phyloP scores from a whole-genome alignment of 2,329 filamentous ascomycete genomes.

The Sphaerulina musiva region DNA sequence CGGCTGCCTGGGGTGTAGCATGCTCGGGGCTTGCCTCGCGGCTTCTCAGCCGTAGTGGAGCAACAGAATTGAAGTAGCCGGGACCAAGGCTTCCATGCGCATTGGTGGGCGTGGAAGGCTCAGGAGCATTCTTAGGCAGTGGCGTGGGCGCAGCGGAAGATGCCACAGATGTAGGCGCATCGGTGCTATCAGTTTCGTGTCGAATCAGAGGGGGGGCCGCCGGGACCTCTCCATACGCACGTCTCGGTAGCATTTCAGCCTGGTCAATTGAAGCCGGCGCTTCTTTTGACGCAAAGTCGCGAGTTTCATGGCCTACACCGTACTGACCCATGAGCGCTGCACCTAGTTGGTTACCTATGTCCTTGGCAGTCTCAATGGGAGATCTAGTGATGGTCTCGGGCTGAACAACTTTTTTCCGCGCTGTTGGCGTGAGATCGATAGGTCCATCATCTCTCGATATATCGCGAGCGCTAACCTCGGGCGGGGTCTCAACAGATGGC shows the following conservation, averaged over 20 bases:
- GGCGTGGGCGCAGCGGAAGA: conserved; percentile 39
- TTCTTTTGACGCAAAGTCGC: conserved; percentile 30
- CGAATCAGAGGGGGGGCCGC: conserved; percentile 16
- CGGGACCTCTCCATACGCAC: conserved; percentile 17
- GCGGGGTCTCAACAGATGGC: conserved; percentile 33
- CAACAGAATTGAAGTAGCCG: conserved; percentile 21
- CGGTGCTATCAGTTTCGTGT: conserved; percentile 19
- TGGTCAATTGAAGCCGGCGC: conserved; percentile 25
- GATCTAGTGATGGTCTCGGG: not conserved
- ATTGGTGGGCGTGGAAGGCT: conserved; percentile 25
- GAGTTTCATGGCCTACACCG: conserved; percentile 32
- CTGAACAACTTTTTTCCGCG: conserved; percentile 17
- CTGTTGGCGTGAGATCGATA: conserved; percentile 32
- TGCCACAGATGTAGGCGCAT: conserved; percentile 20
- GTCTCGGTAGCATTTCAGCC: conserved; percentile 20
- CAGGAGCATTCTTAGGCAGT: conserved; percentile 37
- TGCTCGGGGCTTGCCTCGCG: conserved; percentile 28
- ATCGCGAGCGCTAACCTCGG: conserved; percentile 10
- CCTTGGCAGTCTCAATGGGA: conserved; percentile 40
- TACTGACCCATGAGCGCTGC: conserved; percentile 40
- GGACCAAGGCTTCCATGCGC: conserved; percentile 2
- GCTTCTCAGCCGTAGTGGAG: conserved; percentile 17
- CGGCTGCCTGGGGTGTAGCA: not conserved
- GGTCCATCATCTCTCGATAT: conserved; percentile 16
- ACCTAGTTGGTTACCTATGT: conserved; percentile 45